Evolutionary conservation across 768 basidiomycete genomes (phyloP).

Genomic region (Suillus ampliporus): DNA sequence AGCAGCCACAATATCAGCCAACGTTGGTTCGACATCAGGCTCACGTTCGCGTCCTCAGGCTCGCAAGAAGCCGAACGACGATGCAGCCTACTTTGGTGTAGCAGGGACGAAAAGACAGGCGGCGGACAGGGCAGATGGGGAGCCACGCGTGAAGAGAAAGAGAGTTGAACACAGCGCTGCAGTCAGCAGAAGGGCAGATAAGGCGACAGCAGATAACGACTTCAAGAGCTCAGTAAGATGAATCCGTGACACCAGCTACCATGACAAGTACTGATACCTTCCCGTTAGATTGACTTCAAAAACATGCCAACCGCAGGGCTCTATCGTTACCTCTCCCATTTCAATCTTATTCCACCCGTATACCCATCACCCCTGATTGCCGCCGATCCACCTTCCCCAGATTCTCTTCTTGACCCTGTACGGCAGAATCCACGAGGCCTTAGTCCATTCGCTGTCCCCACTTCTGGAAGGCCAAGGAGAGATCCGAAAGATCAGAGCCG

Average conservation of each 20-base stretch:
- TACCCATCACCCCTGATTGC: conserved; percentile 71
- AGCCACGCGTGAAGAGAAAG: conserved; percentile 76
- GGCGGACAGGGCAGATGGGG: conserved; percentile 71
- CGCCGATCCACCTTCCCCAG: conserved; percentile 74
- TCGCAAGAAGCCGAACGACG: conserved; percentile 67
- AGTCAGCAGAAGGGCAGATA: conserved; percentile 39
- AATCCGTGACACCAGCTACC: conserved; percentile 5
- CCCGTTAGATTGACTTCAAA: conserved; percentile 72
- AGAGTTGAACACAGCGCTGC: conserved; percentile 53
- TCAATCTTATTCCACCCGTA: conserved; percentile 72
- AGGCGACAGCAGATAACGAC: conserved; percentile 40
- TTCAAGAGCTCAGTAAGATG: conserved; percentile 38
- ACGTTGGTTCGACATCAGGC: conserved; percentile 40
- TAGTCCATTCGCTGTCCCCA: conserved; percentile 51
- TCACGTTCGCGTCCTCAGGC: conserved; percentile 69
- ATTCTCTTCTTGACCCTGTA: conserved; percentile 56
- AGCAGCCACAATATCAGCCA: conserved; percentile 22
- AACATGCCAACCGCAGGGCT: conserved; percentile 69
- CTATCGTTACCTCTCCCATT: conserved; percentile 75
- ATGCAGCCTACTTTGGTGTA: conserved; percentile 73
- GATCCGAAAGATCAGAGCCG: conserved; percentile 65
- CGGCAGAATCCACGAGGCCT: conserved; percentile 53
- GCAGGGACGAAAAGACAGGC: conserved; percentile 70
- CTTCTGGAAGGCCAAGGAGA: conserved; percentile 75
- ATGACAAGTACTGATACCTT: conserved; percentile 21